Evolutionary conservation across 2,329 filamentous ascomycete genomes (phyloP).

Genomic region (Sphaerulina musiva): DNA sequence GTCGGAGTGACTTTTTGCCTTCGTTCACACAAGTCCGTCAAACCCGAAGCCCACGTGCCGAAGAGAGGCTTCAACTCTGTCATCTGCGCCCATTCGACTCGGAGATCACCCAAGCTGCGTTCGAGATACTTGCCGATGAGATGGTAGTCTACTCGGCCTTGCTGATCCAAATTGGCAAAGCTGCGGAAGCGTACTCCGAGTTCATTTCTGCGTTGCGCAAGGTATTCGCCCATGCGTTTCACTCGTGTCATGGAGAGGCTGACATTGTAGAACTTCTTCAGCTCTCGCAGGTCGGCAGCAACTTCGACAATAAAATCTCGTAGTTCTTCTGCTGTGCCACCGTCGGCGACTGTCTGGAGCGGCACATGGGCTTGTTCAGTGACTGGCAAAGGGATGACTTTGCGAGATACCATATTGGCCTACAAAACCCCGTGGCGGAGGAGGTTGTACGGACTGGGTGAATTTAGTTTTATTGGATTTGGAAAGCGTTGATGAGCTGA

Average conservation of each 20-base stretch:
- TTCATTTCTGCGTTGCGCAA: conserved; percentile 38
- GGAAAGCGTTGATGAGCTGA: too few relatives aligned
- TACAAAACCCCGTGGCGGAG: background rate
- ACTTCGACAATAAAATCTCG: conserved; percentile 11
- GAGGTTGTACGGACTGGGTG: background rate
- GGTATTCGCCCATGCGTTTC: conserved; percentile 39
- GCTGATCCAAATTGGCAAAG: conserved; percentile 39
- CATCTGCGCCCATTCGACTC: conserved; percentile 29
- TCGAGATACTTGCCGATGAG: conserved; percentile 43
- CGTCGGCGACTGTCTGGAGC: background rate
- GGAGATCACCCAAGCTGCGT: conserved; percentile 22
- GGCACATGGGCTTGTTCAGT: background rate
- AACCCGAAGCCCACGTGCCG: conserved; percentile 25
- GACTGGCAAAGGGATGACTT: background rate
- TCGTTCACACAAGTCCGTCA: conserved; percentile 45
- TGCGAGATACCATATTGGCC: background rate
- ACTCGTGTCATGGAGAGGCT: conserved; percentile 40
- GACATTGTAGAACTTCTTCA: conserved; percentile 47
- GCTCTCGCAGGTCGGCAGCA: conserved; percentile 40
- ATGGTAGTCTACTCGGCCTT: conserved; percentile 46
- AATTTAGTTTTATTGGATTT: too few relatives aligned
- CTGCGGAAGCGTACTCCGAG: conserved; percentile 27
- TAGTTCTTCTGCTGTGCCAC: background rate
- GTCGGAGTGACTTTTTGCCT: conserved; percentile 43
- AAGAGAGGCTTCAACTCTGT: conserved; percentile 10